Evolutionary conservation across 148 eudicot species (phyloP), one percentile per base, ranked within the genome.

Genomic region (Polygonum aviculare): DNA sequence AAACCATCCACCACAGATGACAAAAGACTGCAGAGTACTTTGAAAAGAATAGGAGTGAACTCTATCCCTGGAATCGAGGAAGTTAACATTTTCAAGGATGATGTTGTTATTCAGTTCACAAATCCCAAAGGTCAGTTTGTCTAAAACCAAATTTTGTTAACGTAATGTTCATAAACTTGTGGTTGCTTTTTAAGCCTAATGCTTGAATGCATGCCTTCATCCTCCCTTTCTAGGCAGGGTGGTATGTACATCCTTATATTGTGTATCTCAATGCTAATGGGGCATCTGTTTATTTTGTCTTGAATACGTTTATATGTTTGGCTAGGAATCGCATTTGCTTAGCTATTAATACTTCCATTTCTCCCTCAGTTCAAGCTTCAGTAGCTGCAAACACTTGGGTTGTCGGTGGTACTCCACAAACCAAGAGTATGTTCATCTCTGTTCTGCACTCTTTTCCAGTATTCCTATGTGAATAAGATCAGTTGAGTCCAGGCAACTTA

Each of bases 351-450:
- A 55, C 57, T 44, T 69, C 41, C 57, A 0, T 33, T 62, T 49
- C 45, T 76, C 60, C 26, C 79, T 75, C 94, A 92, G 97, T 92
- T 80, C 97, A 92, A 90, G 97, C 97, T 41, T 86, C 97, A 2
- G 85, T 92, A 81, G 85, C 91, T 5, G 97, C 97, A 63, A 92
- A 92, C 84, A 92, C 97, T 36, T 92, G 97, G 97, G 97, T 92
- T 79, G 97, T 92, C 63, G 90, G 97, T 76, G 97, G 97, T 14
- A 48, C 93, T 79, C 97, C 97, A 48, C 97, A 92, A 84, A 90
- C 84, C 79, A 92, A 92, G 90, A 90, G 97, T 92, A 90, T 33
- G 83, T 12, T 54, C 44, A 73, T 59, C 75, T 70, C 26, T 73
- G 59, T 39, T 62, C 3, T 26, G 31, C 8, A 4, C 18, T 48